Conservation (phyloP, 768 basidiomycete genomes). For the Botryobasidium botryosum region DNA sequence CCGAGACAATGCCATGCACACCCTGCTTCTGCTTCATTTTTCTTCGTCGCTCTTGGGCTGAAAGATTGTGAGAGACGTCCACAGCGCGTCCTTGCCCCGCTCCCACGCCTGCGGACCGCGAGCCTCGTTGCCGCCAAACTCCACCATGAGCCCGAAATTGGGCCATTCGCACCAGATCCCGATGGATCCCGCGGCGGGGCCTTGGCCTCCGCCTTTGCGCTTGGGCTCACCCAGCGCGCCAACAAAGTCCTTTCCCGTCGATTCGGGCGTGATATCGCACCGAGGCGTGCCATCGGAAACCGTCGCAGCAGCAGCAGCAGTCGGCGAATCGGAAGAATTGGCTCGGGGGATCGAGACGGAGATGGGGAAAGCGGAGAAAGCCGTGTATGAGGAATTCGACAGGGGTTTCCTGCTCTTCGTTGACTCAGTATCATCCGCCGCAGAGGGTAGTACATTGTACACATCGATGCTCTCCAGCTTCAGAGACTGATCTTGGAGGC, state of each 20-base stretch:
- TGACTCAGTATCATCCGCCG: conserved; percentile 16
- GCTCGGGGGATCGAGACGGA: conserved; percentile 20
- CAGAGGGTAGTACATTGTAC: conserved; percentile 42
- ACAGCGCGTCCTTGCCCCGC: conserved; percentile 59
- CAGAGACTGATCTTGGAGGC: conserved; percentile 23
- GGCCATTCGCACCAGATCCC: conserved; percentile 93
- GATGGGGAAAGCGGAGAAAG: conserved; percentile 41
- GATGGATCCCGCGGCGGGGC: conserved; percentile 69
- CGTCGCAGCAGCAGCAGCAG: conserved; percentile 8
- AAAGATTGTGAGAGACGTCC: too few relatives aligned
- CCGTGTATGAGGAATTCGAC: conserved; percentile 27
- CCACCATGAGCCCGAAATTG: conserved; percentile 64
- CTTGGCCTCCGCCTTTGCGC: conserved; percentile 79
- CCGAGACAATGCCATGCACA: too few relatives aligned
- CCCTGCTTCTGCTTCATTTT: too few relatives aligned
- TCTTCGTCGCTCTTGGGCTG: too few relatives aligned
- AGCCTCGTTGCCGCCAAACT: conserved; percentile 65
- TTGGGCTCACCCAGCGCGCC: conserved; percentile 63
- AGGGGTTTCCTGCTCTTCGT: conserved; percentile 17
- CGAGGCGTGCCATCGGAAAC: conserved; percentile 2
- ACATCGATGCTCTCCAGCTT: conserved; percentile 61
- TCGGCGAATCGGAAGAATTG: too few relatives aligned
- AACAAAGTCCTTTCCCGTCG: conserved; percentile 68
- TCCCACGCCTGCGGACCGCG: conserved; percentile 79
- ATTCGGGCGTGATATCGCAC: conserved; percentile 31